Percentiles rank a stretch among this genome's conserved stretches.
Evolutionary conservation across 352 stramenopile species (phyloP).

Genomic region (Discostella stelligera): DNA sequence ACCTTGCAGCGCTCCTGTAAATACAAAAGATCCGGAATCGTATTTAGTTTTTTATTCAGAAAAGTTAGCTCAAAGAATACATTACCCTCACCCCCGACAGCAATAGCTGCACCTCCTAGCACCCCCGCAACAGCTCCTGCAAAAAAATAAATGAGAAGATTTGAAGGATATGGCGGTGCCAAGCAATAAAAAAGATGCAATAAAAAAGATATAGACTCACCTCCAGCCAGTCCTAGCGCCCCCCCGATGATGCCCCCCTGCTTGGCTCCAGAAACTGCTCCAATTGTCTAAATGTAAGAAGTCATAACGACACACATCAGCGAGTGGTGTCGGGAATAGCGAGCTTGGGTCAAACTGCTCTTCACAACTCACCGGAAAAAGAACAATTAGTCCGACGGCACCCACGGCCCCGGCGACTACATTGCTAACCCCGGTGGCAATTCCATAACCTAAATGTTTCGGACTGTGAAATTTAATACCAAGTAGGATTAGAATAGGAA

Average conservation of each 20-base stretch:
- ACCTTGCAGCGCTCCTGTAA: conserved; percentile 28
- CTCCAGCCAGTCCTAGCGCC: conserved; percentile 45
- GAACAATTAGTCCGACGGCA: conserved; percentile 57
- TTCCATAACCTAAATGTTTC: conserved; percentile 69
- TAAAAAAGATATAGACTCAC: conserved; percentile 14
- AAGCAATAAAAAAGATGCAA: background rate
- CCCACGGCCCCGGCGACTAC: conserved; percentile 63
- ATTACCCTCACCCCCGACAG: conserved; percentile 41
- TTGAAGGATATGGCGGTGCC: conserved; percentile 6
- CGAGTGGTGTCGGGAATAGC: background rate
- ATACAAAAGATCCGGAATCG: background rate
- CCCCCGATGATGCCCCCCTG: conserved; percentile 51
- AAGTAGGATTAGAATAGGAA: background rate
- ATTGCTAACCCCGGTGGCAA: conserved; percentile 56
- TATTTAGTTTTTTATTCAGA: background rate
- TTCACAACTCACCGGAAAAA: conserved; percentile 33
- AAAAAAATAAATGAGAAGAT: conserved; percentile 5
- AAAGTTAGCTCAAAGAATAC: background rate
- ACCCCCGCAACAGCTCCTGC: conserved; percentile 40
- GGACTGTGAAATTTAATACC: conserved; percentile 28
- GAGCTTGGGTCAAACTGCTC: background rate
- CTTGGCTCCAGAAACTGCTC: conserved; percentile 29
- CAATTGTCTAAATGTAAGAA: conserved; percentile 16
- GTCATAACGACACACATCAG: background rate
- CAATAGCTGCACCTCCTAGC: conserved; percentile 42